These are phyloP conservation scores for Hymenotorrendiella dingleyae DNA, from an alignment of 2,329 filamentous ascomycete species.

Conservation along the genomic window DNA sequence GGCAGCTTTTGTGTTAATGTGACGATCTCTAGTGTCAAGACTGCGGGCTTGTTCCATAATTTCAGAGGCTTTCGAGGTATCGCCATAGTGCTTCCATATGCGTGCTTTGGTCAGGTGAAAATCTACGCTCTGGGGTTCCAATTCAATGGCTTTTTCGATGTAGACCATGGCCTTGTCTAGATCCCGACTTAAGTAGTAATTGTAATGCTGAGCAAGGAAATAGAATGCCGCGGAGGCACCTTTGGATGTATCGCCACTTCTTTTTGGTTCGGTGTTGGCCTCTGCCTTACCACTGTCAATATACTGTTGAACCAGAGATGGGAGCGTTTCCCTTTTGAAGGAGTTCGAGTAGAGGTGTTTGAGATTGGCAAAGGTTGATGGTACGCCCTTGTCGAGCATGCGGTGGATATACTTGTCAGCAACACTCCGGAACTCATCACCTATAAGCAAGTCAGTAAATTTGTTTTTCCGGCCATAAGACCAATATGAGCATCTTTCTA, in stretches of 20 bases:
- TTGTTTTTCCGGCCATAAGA: background rate
- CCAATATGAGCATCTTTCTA: conserved; percentile 21
- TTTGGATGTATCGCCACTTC: conserved; percentile 43
- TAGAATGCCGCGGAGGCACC: conserved; percentile 80
- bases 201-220: conserved; percentile 95
- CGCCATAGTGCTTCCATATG: conserved; percentile 86
- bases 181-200: conserved; percentile 83
- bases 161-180: conserved; percentile 74
- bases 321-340: conserved; percentile 71
- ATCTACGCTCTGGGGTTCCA: conserved; percentile 77
- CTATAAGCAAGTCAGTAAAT: conserved; percentile 34
- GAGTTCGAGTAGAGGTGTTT: conserved; percentile 83
- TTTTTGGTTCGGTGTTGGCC: conserved; percentile 36
- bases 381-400: conserved; percentile 88
- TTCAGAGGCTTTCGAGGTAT: conserved; percentile 72
- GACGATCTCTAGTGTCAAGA: conserved; percentile 84
- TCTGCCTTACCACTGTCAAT: conserved; percentile 49
- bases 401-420: conserved; percentile 73
- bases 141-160: conserved; percentile 75
- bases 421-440: conserved; percentile 72
- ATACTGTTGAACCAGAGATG: conserved; percentile 73
- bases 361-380: conserved; percentile 93
- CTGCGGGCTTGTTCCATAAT: conserved; percentile 82
- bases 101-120: conserved; percentile 93
- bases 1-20: conserved; percentile 97